A percentile compares a stretch with the other conserved stretches of the same genome.
Evolutionary conservation across 78 protist species (phyloP).

Genomic region (Reticulomyxa filosa): DNA sequence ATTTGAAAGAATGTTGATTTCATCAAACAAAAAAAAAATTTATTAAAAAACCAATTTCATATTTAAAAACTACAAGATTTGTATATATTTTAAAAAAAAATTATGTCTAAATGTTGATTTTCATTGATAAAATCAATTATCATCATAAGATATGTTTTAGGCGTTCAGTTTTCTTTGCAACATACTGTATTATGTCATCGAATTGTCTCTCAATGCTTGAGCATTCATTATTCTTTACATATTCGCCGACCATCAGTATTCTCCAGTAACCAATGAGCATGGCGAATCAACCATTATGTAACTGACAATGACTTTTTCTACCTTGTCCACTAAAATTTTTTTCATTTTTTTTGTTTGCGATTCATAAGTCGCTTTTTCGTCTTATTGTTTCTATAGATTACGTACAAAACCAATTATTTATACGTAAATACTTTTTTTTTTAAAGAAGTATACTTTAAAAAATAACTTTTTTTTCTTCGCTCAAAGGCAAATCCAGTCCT

Average conservation of each 20-base stretch:
- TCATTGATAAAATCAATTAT: no score
- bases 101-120: no score
- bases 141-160: no score
- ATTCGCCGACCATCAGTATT: conserved; percentile 95
- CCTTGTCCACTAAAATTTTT: conserved; percentile 95
- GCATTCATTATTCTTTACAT: conserved; percentile 98
- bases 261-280: conserved; percentile 80
- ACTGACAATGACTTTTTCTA: conserved; percentile 85
- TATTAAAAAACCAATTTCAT: no score
- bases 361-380: conserved; percentile 29
- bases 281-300: conserved; percentile 80
- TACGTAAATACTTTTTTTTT: no score
- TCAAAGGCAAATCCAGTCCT: conserved; percentile 71
- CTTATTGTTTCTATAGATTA: conserved; percentile 52
- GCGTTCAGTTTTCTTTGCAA: no score
- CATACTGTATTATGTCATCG: conserved; percentile 85
- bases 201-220: conserved; percentile 89
- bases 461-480: conserved; percentile 88
- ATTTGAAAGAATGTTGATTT: no score
- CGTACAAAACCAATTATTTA: no score
- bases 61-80: no score
- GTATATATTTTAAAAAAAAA: no score
- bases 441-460: no score
- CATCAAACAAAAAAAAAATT: no score
- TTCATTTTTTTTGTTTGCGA: conserved; percentile 78